Conservation (phyloP, 1,139 yeast species). For the Saccharomycopsis hybrid region DNA sequence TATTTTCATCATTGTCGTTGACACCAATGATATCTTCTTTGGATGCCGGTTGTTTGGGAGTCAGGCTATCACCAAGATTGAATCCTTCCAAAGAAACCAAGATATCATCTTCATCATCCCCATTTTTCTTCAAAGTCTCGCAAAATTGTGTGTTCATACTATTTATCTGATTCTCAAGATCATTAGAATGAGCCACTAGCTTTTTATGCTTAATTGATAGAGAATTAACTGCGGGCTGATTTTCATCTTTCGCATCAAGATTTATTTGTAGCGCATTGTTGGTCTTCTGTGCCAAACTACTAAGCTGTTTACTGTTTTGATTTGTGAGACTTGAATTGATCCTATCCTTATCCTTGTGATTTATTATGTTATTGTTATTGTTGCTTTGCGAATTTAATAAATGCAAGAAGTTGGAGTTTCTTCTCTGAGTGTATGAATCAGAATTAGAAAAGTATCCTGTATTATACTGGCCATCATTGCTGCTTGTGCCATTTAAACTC, state of each 20-base stretch:
- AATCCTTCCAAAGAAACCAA: conserved; percentile 16
- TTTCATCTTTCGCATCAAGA: background rate
- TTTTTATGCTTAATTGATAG: background rate
- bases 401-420: no score
- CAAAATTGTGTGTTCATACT: background rate
- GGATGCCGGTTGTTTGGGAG: background rate
- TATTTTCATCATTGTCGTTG: background rate
- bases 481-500: no score
- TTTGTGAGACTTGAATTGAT: no score
- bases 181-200: background rate
- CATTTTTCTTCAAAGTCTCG: conserved; percentile 1
- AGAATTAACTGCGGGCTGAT: background rate
- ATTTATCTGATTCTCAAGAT: background rate
- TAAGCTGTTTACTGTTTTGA: background rate
- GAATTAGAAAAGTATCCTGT: no score
- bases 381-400: no score
- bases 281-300: background rate
- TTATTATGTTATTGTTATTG: no score
- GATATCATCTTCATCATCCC: conserved; percentile 11
- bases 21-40: conserved; percentile 3
- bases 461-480: no score
- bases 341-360: no score
- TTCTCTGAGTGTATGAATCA: no score
- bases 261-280: background rate
- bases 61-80: conserved; percentile 1